These are phyloP conservation scores for Aspergillus eucalypticola DNA, from an alignment of 2,329 filamentous ascomycete genomes.

Conservation along the genomic window DNA sequence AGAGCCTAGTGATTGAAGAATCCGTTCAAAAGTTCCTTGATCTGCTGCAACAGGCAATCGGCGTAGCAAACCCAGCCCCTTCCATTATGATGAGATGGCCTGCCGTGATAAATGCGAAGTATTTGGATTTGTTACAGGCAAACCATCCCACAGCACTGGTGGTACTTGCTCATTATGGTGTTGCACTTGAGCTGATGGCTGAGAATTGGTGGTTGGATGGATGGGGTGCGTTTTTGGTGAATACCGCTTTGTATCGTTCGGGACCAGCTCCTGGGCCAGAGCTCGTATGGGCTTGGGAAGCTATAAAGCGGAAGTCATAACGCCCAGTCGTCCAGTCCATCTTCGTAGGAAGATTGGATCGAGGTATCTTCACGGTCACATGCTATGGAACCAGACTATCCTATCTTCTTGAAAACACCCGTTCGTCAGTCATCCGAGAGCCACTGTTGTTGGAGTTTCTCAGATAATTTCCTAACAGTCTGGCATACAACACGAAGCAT, in stretches of 20 bases:
- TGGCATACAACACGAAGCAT: no score
- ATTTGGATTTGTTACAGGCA: neutral
- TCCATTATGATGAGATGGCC: conserved; percentile 12
- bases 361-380: neutral
- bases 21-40: neutral
- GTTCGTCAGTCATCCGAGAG: no score
- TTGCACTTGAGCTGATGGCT: conserved; percentile 3
- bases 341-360: neutral
- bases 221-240: conserved; percentile 9
- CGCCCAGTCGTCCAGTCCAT: neutral
- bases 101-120: neutral
- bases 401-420: no score
- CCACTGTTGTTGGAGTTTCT: no score
- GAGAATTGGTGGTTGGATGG: conserved; percentile 16
- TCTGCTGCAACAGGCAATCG: conserved; percentile 1
- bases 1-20: neutral
- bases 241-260: neutral
- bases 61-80: neutral
- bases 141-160: conserved; percentile 1
- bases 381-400: no score
- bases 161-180: conserved; percentile 7
- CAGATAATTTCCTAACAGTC: no score
- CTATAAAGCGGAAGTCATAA: neutral
- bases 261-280: neutral
- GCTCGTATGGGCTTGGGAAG: neutral